phyloP scores from a whole-genome alignment of 23 red algal species.

The Gracilaria domingensis region DNA sequence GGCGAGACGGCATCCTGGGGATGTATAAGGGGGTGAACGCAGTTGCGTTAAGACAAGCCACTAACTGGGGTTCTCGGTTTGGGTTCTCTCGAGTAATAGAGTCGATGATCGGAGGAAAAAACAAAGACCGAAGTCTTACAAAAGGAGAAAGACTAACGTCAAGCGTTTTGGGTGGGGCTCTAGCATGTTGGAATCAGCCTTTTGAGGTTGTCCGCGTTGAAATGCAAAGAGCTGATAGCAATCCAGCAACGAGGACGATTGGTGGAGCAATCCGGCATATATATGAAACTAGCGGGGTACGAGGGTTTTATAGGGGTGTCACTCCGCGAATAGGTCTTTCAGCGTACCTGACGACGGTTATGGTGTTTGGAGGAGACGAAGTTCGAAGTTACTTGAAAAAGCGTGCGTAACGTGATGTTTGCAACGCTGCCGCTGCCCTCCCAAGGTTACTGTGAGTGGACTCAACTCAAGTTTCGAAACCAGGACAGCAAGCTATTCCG shows the following conservation, averaged over 20 bases:
- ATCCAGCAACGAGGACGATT: slow-evolving; percentile 64
- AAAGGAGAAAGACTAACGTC: slow-evolving; percentile 67
- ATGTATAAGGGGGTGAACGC: slow-evolving; percentile 91
- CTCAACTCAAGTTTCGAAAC: too few species aligned
- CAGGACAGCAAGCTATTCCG: too few species aligned
- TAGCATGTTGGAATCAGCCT: slow-evolving; percentile 95
- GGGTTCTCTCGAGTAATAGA: slow-evolving; percentile 82
- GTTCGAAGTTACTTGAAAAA: slow-evolving; percentile 59
- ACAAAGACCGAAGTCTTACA: slow-evolving; percentile 61
- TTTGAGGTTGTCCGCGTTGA: slow-evolving; percentile 91
- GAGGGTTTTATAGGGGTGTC: slow-evolving; percentile 91
- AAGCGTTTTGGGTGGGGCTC: slow-evolving; percentile 84
- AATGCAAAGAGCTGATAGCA: slow-evolving; percentile 76
- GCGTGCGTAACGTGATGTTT: not conserved
- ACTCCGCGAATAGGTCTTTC: slow-evolving; percentile 84
- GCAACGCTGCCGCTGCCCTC: too few species aligned
- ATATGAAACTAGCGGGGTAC: slow-evolving; percentile 82
- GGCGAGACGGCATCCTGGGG: slow-evolving; percentile 70
- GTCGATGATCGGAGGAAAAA: slow-evolving; percentile 58
- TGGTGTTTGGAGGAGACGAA: slow-evolving; percentile 93
- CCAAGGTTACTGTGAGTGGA: too few species aligned
- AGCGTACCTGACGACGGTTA: slow-evolving; percentile 87
- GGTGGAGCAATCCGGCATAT: slow-evolving; percentile 74
- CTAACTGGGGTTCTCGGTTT: slow-evolving; percentile 94
- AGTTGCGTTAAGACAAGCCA: slow-evolving; percentile 90